These are phyloP conservation scores for Trichosanthes cucumerina DNA, from an alignment of 306 rosid genomes.

Conservation along the genomic window DNA sequence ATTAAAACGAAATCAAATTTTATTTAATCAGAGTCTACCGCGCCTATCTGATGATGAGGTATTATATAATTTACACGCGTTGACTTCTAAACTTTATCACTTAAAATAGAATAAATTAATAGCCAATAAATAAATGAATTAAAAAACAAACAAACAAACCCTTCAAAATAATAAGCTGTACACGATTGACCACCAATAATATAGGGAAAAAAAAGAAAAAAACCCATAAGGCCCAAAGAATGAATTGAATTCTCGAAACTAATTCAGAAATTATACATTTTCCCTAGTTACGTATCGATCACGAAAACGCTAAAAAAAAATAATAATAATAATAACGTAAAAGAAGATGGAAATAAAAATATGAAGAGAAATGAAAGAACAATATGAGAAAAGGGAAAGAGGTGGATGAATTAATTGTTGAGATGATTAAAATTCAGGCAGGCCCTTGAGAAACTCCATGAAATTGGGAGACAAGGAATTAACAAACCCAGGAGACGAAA, in stretches of 20 bases:
- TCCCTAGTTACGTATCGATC: neutral
- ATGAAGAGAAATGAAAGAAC: neutral
- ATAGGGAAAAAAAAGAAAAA: neutral
- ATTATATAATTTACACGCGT: neutral
- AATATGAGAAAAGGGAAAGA: neutral
- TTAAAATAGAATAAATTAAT: neutral
- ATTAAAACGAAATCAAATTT: neutral
- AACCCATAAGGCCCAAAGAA: neutral
- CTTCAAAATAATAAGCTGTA: neutral
- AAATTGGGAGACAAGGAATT: constrained; percentile 52
- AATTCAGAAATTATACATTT: neutral
- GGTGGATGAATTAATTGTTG: neutral
- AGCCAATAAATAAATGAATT: neutral
- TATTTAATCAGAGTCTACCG: neutral
- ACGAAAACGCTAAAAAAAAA: neutral
- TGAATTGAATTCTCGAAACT: neutral
- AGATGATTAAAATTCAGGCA: constrained; percentile 2
- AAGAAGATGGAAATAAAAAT: neutral
- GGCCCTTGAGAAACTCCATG: constrained; percentile 53
- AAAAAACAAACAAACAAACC: neutral
- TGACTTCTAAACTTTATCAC: neutral
- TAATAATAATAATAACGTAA: neutral
- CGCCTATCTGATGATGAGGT: neutral
- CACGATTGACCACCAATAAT: neutral
- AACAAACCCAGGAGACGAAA: constrained; percentile 27